phyloP scores from a whole-genome alignment of 306 rosid genomes.

The Vicia sativa region DNA sequence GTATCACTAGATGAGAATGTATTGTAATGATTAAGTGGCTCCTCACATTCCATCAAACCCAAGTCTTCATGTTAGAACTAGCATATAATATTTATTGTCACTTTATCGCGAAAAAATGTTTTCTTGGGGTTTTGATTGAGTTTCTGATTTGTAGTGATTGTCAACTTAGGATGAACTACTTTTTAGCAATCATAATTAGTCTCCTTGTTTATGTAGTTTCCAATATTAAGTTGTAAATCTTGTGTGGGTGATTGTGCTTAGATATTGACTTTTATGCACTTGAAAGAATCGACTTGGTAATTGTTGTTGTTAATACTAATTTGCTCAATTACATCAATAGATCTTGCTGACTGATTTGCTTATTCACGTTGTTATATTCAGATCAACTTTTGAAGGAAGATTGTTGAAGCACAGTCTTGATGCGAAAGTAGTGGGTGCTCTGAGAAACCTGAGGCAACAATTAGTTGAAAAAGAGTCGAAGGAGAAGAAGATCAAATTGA shows the following conservation, averaged over 20 bases:
- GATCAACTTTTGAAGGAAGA: slow-evolving; percentile 79
- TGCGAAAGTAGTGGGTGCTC: slow-evolving; percentile 84
- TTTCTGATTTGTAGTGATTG: neutral
- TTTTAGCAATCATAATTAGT: neutral
- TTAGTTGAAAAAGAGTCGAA: slow-evolving; percentile 60
- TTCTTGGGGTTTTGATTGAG: neutral
- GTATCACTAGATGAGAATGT: neutral
- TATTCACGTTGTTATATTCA: slow-evolving; percentile 41
- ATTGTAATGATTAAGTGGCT: too few relatives aligned
- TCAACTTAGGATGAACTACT: neutral
- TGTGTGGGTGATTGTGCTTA: neutral
- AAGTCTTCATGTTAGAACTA: too few relatives aligned
- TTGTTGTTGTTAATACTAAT: neutral
- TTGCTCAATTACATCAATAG: slow-evolving; percentile 11
- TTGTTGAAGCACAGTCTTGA: slow-evolving; percentile 87
- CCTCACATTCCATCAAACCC: too few relatives aligned
- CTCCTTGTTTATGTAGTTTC: neutral
- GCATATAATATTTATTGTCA: too few relatives aligned
- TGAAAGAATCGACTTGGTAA: slow-evolving; percentile 18
- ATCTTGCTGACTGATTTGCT: slow-evolving; percentile 35
- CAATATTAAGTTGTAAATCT: neutral
- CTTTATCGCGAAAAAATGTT: neutral
- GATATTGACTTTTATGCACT: neutral
- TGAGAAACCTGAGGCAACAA: slow-evolving; percentile 69
- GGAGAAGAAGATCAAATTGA: slow-evolving; percentile 40